Evolutionary conservation across 257 asterid genomes (phyloP).

Genomic region (Paulownia fortunei): DNA sequence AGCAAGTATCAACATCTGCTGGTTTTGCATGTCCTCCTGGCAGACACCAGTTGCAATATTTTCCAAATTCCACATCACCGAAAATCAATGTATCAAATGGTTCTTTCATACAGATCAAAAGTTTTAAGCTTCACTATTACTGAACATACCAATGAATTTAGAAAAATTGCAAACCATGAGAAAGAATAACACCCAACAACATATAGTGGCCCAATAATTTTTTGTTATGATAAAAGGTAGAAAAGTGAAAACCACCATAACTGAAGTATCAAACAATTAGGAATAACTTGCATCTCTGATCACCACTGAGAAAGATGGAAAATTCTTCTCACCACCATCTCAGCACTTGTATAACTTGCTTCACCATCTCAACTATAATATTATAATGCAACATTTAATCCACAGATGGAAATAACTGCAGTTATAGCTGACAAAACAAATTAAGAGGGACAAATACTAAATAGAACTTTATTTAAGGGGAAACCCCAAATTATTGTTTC

Average conservation of each 20-base stretch:
- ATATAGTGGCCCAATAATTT: too few species aligned
- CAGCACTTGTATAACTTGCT: neutral
- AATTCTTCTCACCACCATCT: neutral
- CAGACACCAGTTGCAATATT: neutral
- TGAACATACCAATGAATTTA: neutral
- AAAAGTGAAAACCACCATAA: neutral
- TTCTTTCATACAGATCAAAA: neutral
- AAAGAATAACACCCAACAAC: neutral
- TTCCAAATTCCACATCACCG: neutral
- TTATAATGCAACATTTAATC: neutral
- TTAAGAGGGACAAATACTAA: constrained; percentile 1
- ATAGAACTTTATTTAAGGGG: neutral
- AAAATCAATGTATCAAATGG: too few species aligned
- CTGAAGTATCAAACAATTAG: neutral
- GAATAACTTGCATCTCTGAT: neutral
- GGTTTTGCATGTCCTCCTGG: neutral
- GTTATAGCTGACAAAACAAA: neutral
- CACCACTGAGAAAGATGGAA: neutral
- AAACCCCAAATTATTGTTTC: neutral
- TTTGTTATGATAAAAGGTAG: neutral
- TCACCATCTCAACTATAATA: too few species aligned
- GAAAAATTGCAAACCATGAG: neutral
- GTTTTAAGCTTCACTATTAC: neutral
- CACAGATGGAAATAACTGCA: neutral
- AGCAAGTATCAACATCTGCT: too few species aligned